These are phyloP conservation scores for Petunia axillaris DNA, from an alignment of 257 asterid genomes.

Conservation along the genomic window DNA sequence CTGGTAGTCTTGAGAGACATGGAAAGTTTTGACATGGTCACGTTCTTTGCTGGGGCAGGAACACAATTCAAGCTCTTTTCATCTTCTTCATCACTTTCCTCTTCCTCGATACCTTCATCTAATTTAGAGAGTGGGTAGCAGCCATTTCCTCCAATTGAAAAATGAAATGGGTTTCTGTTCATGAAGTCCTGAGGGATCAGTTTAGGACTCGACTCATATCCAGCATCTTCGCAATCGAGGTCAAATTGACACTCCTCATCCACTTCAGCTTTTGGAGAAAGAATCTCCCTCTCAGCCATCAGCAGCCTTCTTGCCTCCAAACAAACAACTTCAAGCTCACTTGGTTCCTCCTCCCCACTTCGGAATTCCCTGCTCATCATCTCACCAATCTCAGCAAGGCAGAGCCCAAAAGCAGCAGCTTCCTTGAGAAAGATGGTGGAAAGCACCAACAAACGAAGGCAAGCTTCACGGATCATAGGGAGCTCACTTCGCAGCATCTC, in stretches of 20 bases:
- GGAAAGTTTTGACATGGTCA: slow-evolving; percentile 54
- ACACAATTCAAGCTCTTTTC: slow-evolving; percentile 37
- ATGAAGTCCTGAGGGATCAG: slow-evolving; percentile 42
- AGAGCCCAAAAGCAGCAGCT: slow-evolving; percentile 80
- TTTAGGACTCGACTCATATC: slow-evolving; percentile 38
- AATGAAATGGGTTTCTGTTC: slow-evolving; percentile 47
- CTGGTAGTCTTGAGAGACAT: slow-evolving; percentile 55
- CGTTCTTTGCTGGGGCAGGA: slow-evolving; percentile 37
- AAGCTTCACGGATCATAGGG: slow-evolving; percentile 94
- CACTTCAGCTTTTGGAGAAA: slow-evolving; percentile 51
- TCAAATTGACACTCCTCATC: slow-evolving; percentile 66
- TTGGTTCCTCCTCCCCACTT: slow-evolving; percentile 90
- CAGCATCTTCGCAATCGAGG: slow-evolving; percentile 76
- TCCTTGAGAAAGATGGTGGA: slow-evolving; percentile 86
- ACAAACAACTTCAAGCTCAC: slow-evolving; percentile 90
- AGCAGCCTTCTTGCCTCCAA: slow-evolving; percentile 81
- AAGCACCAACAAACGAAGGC: slow-evolving; percentile 74
- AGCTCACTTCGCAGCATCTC: slow-evolving; percentile 85
- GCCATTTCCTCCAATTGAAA: slow-evolving; percentile 46
- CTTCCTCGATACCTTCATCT: slow-evolving; percentile 73
- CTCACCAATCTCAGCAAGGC: slow-evolving; percentile 95
- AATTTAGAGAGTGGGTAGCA: slow-evolving; percentile 65
- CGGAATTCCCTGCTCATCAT: slow-evolving; percentile 96
- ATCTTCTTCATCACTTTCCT: slow-evolving; percentile 52
- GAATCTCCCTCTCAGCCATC: slow-evolving; percentile 53